phyloP scores from a whole-genome alignment of 208 protist genomes.

The Leishmania guyanensis region DNA sequence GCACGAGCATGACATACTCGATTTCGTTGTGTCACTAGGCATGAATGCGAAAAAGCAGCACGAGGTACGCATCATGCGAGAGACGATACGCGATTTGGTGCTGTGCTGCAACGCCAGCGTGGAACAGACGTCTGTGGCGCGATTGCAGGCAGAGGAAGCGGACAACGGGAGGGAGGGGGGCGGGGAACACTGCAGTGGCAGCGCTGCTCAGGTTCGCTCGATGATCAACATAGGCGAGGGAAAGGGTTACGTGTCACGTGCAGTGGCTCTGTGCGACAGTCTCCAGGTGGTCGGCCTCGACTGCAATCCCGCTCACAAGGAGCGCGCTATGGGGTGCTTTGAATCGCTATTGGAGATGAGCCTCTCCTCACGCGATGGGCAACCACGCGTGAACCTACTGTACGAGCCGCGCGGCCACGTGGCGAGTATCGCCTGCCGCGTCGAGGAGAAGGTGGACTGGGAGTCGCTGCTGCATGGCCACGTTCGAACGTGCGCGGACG shows the following conservation, averaged over 20 bases:
- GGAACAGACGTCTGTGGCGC: neutral
- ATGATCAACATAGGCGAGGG: constrained; percentile 91
- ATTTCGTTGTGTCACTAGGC: constrained; percentile 59
- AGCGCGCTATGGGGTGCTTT: constrained; percentile 59
- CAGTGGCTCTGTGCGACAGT: constrained; percentile 75
- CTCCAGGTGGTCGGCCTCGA: constrained; percentile 87
- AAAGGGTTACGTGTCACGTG: constrained; percentile 89
- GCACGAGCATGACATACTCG: constrained; percentile 43
- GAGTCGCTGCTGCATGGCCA: constrained; percentile 45
- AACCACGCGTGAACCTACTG: constrained; percentile 58
- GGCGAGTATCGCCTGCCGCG: constrained; percentile 66
- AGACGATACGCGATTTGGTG: constrained; percentile 64
- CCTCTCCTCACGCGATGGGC: constrained; percentile 30
- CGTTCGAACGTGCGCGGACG: constrained; percentile 38
- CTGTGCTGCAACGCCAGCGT: constrained; percentile 39
- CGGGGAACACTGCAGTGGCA: neutral
- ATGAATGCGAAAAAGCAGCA: constrained; percentile 91
- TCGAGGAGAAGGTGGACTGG: constrained; percentile 60
- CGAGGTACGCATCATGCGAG: constrained; percentile 83
- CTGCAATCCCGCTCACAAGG: constrained; percentile 89
- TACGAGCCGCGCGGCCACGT: constrained; percentile 79
- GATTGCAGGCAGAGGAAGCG: neutral
- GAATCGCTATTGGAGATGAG: constrained; percentile 60
- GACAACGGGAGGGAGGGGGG: neutral
- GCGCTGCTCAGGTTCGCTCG: constrained; percentile 38